phyloP scores from a whole-genome alignment of 1,139 yeast species.

The Yarrowia galli region DNA sequence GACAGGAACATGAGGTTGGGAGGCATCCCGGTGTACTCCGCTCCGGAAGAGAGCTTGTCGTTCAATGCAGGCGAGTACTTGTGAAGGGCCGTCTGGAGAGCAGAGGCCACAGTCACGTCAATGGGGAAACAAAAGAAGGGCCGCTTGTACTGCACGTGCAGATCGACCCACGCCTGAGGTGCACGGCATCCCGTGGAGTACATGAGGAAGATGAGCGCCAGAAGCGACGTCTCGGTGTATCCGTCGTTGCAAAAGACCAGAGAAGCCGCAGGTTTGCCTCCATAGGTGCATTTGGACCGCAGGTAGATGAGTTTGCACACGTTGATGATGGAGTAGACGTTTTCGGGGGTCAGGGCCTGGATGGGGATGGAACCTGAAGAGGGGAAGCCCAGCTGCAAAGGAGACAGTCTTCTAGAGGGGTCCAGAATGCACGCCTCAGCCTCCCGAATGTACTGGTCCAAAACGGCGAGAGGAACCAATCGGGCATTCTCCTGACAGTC shows the following conservation, averaged over 20 bases:
- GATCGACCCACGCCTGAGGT: constrained; percentile 60
- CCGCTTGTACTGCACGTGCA: constrained; percentile 70
- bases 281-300: constrained; percentile 44
- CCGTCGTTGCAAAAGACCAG: constrained; percentile 88
- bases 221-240: constrained; percentile 84
- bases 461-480: constrained; percentile 55
- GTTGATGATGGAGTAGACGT: constrained; percentile 45
- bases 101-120: constrained; percentile 70
- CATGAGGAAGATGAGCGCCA: constrained; percentile 73
- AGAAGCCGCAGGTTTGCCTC: constrained; percentile 46
- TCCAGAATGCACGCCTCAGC: constrained; percentile 58
- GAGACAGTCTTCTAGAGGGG: constrained; percentile 85
- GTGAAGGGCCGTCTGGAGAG: constrained; percentile 66
- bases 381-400: constrained; percentile 53
- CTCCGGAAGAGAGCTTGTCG: constrained; percentile 16
- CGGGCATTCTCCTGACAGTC: constrained; percentile 61
- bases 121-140: constrained; percentile 85
- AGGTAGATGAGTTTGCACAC: constrained; percentile 51
- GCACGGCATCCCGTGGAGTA: constrained; percentile 64
- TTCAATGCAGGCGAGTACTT: constrained; percentile 59
- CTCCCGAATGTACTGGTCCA: constrained; percentile 47
- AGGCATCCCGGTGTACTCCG: constrained; percentile 36
- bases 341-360: constrained; percentile 44
- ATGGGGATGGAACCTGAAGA: constrained; percentile 65
- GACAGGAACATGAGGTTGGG: constrained; percentile 23